These are phyloP conservation scores for Macadamia tetraphylla DNA, from an alignment of 164 flowering plant species.

Conservation along the genomic window DNA sequence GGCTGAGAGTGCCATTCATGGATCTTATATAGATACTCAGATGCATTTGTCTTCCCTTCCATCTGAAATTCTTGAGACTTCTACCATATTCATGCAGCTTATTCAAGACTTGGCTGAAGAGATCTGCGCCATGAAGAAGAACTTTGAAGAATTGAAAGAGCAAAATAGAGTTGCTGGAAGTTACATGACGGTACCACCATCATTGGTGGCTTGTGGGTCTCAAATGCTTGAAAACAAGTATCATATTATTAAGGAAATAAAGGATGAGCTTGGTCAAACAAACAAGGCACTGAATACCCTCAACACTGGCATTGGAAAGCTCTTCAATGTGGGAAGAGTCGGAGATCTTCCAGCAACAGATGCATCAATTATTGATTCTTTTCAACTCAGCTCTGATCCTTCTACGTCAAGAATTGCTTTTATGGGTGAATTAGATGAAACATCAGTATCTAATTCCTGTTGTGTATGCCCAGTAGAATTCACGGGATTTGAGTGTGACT, in stretches of 20 bases:
- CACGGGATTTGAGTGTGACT: slow-evolving; percentile 12
- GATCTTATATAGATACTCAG: too few species aligned
- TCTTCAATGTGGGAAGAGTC: slow-evolving; percentile 6
- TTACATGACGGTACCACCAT: slow-evolving; percentile 4
- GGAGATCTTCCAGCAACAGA: slow-evolving; percentile 16
- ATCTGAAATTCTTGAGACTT: too few species aligned
- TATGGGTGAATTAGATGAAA: slow-evolving; percentile 9
- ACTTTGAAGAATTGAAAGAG: slow-evolving; percentile 15
- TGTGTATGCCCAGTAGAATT: slow-evolving; percentile 6
- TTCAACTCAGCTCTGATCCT: slow-evolving; percentile 26
- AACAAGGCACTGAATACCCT: slow-evolving; percentile 27
- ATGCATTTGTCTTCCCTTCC: too few species aligned
- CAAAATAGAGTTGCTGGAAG: background rate
- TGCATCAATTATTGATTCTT: slow-evolving; percentile 26
- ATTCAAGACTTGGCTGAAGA: too few species aligned
- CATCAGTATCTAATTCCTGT: slow-evolving; percentile 4
- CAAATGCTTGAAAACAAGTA: slow-evolving; percentile 3
- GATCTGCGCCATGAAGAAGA: slow-evolving; percentile 21
- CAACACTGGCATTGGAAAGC: slow-evolving; percentile 15
- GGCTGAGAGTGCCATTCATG: slow-evolving; percentile 6
- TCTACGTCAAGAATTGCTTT: slow-evolving; percentile 19
- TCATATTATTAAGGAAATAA: slow-evolving; percentile 19
- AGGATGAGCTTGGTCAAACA: slow-evolving; percentile 28
- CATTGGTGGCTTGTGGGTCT: background rate
- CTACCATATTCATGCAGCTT: too few species aligned